Evolutionary conservation across 2,329 filamentous ascomycete species (phyloP).

Genomic region (Alternaria angustiovoidea): DNA sequence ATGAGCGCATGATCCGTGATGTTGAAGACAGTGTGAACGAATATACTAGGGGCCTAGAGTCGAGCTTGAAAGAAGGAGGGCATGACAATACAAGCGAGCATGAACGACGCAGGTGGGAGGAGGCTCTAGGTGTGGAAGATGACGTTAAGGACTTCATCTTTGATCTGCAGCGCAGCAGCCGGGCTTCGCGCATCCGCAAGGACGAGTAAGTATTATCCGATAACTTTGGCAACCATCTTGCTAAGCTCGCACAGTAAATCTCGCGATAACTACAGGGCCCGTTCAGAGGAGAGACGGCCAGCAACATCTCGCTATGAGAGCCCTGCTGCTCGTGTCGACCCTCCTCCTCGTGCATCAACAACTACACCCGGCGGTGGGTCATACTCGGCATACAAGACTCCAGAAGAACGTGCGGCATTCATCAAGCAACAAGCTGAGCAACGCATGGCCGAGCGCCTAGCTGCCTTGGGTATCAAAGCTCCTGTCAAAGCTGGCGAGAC

Average conservation of each 20-base stretch:
- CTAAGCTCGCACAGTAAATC: conserved; percentile 32
- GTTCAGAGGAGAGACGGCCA: conserved; percentile 45
- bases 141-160: conserved; percentile 98
- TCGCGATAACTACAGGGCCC: conserved; percentile 48
- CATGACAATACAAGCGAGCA: conserved; percentile 82
- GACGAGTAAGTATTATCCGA: conserved; percentile 60
- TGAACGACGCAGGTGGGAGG: conserved; percentile 93
- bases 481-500: conserved; percentile 81
- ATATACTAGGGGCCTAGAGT: conserved; percentile 84
- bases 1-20: conserved; percentile 95
- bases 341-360: conserved; percentile 64
- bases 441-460: conserved; percentile 94
- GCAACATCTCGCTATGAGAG: conserved; percentile 59
- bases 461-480: conserved; percentile 89
- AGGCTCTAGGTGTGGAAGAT: conserved; percentile 93
- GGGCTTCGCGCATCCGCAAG: conserved; percentile 73
- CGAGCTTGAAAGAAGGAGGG: conserved; percentile 82
- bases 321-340: conserved; percentile 54
- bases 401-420: conserved; percentile 92
- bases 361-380: conserved; percentile 67
- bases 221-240: not conserved
- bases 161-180: conserved; percentile 87
- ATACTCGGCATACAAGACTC: conserved; percentile 85
- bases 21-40: conserved; percentile 96
- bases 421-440: conserved; percentile 98